Evolutionary conservation across 2,329 filamentous ascomycete genomes (phyloP), one percentile per base, ranked within the genome.

Genomic region (Dendrostoma leiphaemia): DNA sequence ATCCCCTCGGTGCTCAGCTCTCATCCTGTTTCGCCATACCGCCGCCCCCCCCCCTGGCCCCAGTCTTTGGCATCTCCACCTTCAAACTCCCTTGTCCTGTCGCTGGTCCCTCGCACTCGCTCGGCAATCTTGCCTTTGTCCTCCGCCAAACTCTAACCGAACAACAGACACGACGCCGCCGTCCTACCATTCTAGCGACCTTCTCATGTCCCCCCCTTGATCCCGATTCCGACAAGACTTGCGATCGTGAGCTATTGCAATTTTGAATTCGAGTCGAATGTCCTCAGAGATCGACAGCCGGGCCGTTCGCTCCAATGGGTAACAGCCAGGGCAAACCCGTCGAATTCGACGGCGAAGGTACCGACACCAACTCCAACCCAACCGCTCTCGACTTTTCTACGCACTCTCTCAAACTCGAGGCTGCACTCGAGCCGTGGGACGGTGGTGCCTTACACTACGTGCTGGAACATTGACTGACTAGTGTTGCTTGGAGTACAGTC

Each of bases 261-360:
- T 23, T 44, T 28, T n/a, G 29, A 9, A 17, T 26, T 43, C 38
- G 38, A 45, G 48, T 51, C 48, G 48, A 34, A 51, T 51, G 48
- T 38, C 35, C 48, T 29, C 48, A 51, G 48, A 52, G 44, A 46
- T 55, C 44, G 52, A 52, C 43, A 58, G 52, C 48, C 45, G 50
- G 48, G 56, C 52, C 53, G 48, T 52, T 55, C 52, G 56, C 56
- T 55, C 52, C 52, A 58, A 97, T 97, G 93, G 93, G 93, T 71
- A 97, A 97, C 77, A 89, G 87, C 70, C 91, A 93, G 74, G 92
- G 92, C 74, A 97, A 97, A 74, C 90, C 90, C 73, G 84, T 96
- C 76, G 88, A 91, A 71, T 87, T 92, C 75, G 90, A 88, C 75
- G 92, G 96, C 77, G 90, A 96, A 87, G 90, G 91, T 96, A 78